These are phyloP conservation scores for Myrmaecium sp. DNA, from an alignment of 2,329 filamentous ascomycete species.

Conservation along the genomic window DNA sequence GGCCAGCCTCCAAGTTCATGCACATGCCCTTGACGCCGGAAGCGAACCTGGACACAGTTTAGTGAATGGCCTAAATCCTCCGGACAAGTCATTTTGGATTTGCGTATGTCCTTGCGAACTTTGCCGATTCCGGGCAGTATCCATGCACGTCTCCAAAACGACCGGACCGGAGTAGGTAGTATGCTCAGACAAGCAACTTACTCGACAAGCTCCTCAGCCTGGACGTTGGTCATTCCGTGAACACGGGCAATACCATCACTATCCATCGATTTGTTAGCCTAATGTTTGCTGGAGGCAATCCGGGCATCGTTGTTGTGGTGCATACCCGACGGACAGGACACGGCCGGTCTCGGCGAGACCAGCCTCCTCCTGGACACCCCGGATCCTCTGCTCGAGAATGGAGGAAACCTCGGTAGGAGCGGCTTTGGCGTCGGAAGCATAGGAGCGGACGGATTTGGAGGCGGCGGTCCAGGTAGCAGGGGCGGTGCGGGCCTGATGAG, in stretches of 20 bases:
- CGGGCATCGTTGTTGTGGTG: conserved; percentile 25
- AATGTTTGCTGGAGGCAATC: conserved; percentile 1
- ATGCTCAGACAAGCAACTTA: conserved; percentile 37
- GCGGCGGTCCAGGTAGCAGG: conserved; percentile 58
- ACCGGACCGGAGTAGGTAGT: too few relatives aligned
- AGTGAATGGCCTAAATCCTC: conserved; percentile 1
- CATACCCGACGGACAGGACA: conserved; percentile 97
- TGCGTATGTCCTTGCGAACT: too few relatives aligned
- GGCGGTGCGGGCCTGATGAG: conserved; percentile 63
- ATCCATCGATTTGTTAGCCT: conserved; percentile 12
- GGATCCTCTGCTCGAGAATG: conserved; percentile 98
- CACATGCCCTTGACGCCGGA: conserved; percentile 99
- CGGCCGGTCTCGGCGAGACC: conserved; percentile 95
- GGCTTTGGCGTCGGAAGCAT: conserved; percentile 87
- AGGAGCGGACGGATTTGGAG: conserved; percentile 62
- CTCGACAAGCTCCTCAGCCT: conserved; percentile 99
- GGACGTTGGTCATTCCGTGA: conserved; percentile 98
- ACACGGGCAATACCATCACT: conserved; percentile 99
- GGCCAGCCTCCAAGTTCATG: conserved; percentile 99
- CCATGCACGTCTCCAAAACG: too few relatives aligned
- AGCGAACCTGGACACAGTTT: conserved; percentile 55
- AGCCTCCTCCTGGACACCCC: conserved; percentile 94
- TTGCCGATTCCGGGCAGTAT: too few relatives aligned
- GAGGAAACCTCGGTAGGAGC: conserved; percentile 96
- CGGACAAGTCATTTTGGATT: conserved; percentile 7